Evolutionary conservation across 106 monocot genomes (phyloP), one percentile per base, ranked within the genome.

Genomic region (Allium sativum): DNA sequence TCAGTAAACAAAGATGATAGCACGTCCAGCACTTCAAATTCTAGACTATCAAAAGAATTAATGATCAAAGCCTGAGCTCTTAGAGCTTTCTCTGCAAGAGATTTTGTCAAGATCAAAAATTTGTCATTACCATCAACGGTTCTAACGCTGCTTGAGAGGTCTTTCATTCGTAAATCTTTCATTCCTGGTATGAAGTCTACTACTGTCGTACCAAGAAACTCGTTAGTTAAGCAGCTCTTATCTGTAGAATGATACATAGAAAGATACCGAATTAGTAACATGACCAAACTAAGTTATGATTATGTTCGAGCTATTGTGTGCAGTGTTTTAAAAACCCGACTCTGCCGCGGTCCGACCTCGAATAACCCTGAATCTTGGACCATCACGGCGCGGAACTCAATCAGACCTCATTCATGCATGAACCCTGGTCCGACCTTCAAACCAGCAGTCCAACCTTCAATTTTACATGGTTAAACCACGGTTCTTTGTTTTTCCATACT

Each of bases 21-120:
- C 7, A 74, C 80, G 7, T 61, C 48, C 19, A 86, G 7, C 4
- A 83, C 86, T 4, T 72, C 68, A 11, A 14, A 8, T 47, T 91
- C 82, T 9, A 91, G 42, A 3, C 68, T 65, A 22, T 90, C 77
- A 53, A 79, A 90, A 15, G 90, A 85, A 76, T 90, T 90, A 15
- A 90, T 71, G 56, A 90, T 72, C 3, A 90, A 59, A 0, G 68
- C 91, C 45, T 64, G 61, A 7, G 88, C 62, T 18, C 50, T 63
- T 52, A 56, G 54, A 1, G 79, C 78, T 55, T 75, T 66, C 58
- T 84, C 68, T 4, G 80, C 81, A 53, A 84, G 80, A 21, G n/a
- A 53, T 64, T 3, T 62, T 65, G 51, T 78, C 80, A 50, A 70
- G 59, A 41, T 71, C 64, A n/a, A 88, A 55, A 78, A 50, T 20